These are phyloP conservation scores for Aspergillus intermedius DNA, from an alignment of 2,329 filamentous ascomycete genomes.

Conservation along the genomic window DNA sequence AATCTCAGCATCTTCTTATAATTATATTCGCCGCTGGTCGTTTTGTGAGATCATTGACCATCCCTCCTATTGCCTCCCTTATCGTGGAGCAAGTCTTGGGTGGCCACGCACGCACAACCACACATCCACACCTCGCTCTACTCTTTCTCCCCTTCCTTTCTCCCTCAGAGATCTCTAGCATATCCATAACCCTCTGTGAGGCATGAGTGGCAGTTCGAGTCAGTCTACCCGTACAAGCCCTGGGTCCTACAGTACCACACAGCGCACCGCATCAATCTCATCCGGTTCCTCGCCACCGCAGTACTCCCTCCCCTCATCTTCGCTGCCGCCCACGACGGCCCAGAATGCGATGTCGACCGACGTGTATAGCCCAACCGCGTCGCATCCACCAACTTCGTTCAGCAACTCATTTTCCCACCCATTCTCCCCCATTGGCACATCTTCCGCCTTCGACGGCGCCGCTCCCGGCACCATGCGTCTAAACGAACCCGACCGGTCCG, in stretches of 20 bases:
- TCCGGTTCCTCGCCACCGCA: conserved; percentile 35
- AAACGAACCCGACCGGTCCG: conserved; percentile 28
- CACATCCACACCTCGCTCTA: background rate
- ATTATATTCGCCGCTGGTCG: background rate
- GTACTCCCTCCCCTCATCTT: conserved; percentile 23
- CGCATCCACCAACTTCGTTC: conserved; percentile 31
- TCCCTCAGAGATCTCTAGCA: background rate
- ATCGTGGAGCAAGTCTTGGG: too few species aligned
- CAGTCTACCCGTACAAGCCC: conserved; percentile 38
- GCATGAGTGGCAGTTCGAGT: conserved; percentile 37
- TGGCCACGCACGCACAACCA: too few species aligned
- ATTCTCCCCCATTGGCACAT: conserved; percentile 33
- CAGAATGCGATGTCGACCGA: conserved; percentile 41
- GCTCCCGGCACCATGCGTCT: conserved; percentile 28
- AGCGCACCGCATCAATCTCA: conserved; percentile 34
- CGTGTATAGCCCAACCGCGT: conserved; percentile 34
- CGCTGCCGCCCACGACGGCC: conserved; percentile 30
- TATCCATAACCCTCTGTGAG: conserved; percentile 16
- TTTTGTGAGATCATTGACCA: background rate
- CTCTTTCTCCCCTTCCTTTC: conserved; percentile 3
- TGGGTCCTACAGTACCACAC: conserved; percentile 33
- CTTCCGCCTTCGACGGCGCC: conserved; percentile 29
- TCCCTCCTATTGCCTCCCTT: too few species aligned
- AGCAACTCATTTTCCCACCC: conserved; percentile 30
- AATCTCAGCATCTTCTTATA: too few species aligned